Conservation (phyloP, 352 stramenopile genomes). For the Thraustochytrium striatum region DNA sequence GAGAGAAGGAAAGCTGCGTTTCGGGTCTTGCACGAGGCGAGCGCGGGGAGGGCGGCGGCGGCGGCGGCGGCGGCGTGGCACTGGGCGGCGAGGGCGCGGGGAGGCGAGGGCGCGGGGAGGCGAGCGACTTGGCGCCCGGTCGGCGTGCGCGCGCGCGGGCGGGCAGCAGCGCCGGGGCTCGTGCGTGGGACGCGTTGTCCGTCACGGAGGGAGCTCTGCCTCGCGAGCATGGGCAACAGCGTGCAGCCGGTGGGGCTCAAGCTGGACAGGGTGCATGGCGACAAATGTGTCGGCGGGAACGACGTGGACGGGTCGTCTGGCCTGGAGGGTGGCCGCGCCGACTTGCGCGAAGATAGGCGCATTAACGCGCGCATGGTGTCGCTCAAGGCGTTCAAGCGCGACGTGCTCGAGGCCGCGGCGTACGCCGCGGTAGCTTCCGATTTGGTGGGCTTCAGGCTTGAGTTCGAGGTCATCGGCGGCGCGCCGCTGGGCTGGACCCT, state of each 20-base stretch:
- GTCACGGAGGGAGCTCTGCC: no score
- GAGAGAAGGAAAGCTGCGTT: no score
- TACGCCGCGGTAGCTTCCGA: slow-evolving; percentile 21
- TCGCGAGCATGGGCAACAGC: slow-evolving; percentile 17
- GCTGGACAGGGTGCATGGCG: slow-evolving; percentile 19
- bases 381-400: slow-evolving; percentile 26
- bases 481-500: slow-evolving; percentile 17
- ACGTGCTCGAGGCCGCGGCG: slow-evolving; percentile 32
- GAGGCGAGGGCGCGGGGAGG: not conserved
- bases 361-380: slow-evolving; percentile 5
- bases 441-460: slow-evolving; percentile 25
- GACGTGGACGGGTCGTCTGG: slow-evolving; percentile 27
- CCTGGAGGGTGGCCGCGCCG: slow-evolving; percentile 1
- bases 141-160: no score
- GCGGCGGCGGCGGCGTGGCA: no score
- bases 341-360: not conserved
- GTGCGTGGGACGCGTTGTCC: not conserved
- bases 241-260: slow-evolving; percentile 36
- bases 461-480: slow-evolving; percentile 37
- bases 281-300: slow-evolving; percentile 18
- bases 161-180: not conserved
- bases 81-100: not conserved
- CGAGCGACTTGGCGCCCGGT: not conserved
- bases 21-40: not conserved
- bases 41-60: no score